Percentiles rank a stretch among this genome's conserved stretches.
Conservation (phyloP, 345 rosid genomes). For the Populus euphratica region DNA sequence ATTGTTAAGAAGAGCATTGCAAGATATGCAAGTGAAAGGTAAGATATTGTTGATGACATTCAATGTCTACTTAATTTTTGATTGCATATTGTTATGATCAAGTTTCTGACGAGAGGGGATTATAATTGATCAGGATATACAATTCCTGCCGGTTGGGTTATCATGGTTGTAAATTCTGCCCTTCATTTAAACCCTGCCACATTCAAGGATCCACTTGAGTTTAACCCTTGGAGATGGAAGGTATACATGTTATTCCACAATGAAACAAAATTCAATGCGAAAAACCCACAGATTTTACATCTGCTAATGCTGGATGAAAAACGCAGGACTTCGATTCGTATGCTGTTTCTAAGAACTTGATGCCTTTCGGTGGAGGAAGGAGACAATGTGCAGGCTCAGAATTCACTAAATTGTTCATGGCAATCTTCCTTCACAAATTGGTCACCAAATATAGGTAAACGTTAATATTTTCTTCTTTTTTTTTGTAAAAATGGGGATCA, state of each 20-base stretch:
- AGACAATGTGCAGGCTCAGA: slow-evolving; percentile 34
- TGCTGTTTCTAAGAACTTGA: slow-evolving; percentile 23
- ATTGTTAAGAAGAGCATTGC: slow-evolving; percentile 17
- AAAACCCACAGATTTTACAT: not conserved
- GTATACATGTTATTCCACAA: not conserved
- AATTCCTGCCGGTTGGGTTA: slow-evolving; percentile 22
- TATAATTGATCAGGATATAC: slow-evolving; percentile 19
- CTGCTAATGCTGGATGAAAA: not conserved
- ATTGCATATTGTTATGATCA: not conserved
- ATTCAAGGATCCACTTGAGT: slow-evolving; percentile 23
- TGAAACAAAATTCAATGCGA: not conserved
- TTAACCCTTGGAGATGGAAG: slow-evolving; percentile 34
- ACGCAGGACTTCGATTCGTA: slow-evolving; percentile 6
- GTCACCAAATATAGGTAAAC: slow-evolving; percentile 26
- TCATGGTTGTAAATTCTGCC: slow-evolving; percentile 10
- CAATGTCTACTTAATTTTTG: not conserved
- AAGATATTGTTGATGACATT: not conserved
- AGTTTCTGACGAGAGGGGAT: not conserved
- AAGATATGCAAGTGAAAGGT: slow-evolving; percentile 28
- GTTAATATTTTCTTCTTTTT: no score
- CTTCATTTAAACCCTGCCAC: slow-evolving; percentile 16
- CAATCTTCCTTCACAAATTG: slow-evolving; percentile 26
- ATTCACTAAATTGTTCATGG: slow-evolving; percentile 11
- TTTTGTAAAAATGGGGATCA: no score
- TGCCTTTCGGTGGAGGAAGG: slow-evolving; percentile 32